Conservation (phyloP, 2,329 filamentous ascomycete species). For the Fusarium austroafricanum region DNA sequence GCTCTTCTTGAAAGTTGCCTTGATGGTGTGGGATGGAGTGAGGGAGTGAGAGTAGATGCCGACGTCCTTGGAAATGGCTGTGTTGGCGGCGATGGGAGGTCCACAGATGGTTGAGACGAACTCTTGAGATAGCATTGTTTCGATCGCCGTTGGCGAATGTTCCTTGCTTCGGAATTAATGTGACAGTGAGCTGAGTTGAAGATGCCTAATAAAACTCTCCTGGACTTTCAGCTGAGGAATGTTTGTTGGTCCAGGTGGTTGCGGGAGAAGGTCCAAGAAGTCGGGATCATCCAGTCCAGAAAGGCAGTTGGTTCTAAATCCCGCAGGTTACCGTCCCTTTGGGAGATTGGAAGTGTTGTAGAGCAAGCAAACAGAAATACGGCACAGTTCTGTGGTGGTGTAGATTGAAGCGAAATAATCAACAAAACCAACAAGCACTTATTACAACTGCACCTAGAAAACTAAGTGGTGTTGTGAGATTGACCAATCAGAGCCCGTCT, state of each 20-base stretch:
- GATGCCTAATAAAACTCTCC: conserved; percentile 7
- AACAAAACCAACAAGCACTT: conserved; percentile 19
- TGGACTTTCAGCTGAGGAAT: conserved; percentile 23
- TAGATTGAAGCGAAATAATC: conserved; percentile 4
- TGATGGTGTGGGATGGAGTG: conserved; percentile 80
- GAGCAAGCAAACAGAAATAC: conserved; percentile 31
- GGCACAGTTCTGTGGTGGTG: not conserved
- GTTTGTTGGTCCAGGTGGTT: conserved; percentile 17
- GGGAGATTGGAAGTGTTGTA: conserved; percentile 16
- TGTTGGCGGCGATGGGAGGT: conserved; percentile 69
- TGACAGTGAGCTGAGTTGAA: not conserved
- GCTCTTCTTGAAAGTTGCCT: conserved; percentile 90
- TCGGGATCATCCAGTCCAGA: conserved; percentile 12
- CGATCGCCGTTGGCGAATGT: not conserved
- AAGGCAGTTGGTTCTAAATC: conserved; percentile 12
- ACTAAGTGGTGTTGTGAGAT: not conserved
- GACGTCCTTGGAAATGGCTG: conserved; percentile 78
- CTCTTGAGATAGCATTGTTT: conserved; percentile 68
- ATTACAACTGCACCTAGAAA: conserved; percentile 21
- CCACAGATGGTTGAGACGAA: conserved; percentile 70
- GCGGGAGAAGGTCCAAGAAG: conserved; percentile 1
- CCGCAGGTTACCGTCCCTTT: conserved; percentile 3
- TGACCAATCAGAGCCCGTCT: conserved; percentile 21
- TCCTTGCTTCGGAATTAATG: not conserved
- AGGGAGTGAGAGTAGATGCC: conserved; percentile 88